Evolutionary conservation across 345 rosid species (phyloP).

Genomic region (Gossypium sturtianum): DNA sequence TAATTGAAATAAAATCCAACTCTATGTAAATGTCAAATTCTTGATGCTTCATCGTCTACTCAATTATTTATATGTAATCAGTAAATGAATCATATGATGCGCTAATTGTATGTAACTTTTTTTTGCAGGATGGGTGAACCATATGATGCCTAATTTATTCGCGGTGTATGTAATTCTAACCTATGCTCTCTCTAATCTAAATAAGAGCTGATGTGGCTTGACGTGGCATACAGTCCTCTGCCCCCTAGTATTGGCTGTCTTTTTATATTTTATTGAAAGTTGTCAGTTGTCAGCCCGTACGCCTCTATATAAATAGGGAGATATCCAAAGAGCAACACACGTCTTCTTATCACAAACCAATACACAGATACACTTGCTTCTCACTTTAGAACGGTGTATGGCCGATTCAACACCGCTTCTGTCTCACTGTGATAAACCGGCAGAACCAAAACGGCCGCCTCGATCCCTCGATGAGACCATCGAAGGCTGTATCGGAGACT

Average conservation of each 20-base stretch:
- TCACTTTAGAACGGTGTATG: background rate
- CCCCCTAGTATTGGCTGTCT: background rate
- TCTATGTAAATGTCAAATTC: too few species aligned
- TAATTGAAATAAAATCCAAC: too few species aligned
- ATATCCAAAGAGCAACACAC: background rate
- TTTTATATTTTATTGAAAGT: background rate
- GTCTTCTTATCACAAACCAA: background rate
- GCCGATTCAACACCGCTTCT: conserved; percentile 30
- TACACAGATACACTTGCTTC: background rate
- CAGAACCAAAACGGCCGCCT: conserved; percentile 9
- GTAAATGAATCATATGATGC: too few species aligned
- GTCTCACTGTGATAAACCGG: conserved; percentile 9
- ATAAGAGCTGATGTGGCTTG: background rate
- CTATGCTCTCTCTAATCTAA: background rate
- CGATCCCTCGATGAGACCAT: conserved; percentile 35
- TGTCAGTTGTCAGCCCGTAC: background rate
- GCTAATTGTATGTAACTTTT: too few species aligned
- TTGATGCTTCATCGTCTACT: too few species aligned
- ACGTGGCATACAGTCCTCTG: background rate
- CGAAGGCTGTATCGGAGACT: conserved; percentile 39
- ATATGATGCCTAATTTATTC: too few species aligned
- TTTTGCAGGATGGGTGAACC: too few species aligned
- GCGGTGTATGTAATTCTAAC: too few species aligned
- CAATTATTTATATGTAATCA: too few species aligned
- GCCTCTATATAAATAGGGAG: background rate